These are phyloP conservation scores for Serendipita sp. DNA, from an alignment of 768 basidiomycete species.

Conservation along the genomic window DNA sequence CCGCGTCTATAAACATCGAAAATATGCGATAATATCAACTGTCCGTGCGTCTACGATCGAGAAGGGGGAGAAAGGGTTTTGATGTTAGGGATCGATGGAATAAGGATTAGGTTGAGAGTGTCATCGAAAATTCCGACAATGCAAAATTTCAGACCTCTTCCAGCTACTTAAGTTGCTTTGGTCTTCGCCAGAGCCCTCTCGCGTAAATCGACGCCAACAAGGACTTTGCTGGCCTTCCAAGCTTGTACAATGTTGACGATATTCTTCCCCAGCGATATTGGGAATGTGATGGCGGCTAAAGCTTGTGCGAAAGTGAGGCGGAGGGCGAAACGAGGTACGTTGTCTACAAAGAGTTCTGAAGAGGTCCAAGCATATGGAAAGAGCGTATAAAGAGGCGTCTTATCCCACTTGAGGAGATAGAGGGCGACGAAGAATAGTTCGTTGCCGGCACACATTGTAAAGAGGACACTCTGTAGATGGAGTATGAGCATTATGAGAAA, in stretches of 20 bases:
- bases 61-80: no score
- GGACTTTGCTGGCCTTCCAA: constrained; percentile 27
- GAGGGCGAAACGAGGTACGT: constrained; percentile 6
- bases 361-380: constrained; percentile 9
- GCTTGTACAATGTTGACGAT: constrained; percentile 32
- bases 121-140: neutral
- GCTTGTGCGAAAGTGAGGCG: constrained; percentile 24
- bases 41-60: no score
- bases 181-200: constrained; percentile 22
- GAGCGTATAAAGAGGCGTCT: constrained; percentile 13
- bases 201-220: constrained; percentile 24
- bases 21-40: no score
- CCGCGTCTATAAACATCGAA: no score
- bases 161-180: neutral
- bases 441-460: constrained; percentile 31
- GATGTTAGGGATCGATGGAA: no score
- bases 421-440: constrained; percentile 33
- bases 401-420: constrained; percentile 25
- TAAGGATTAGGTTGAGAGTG: neutral
- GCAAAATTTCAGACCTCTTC: no score
- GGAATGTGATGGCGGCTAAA: constrained; percentile 20
- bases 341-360: constrained; percentile 5
- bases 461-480: constrained; percentile 22
- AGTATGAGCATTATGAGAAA: neutral
- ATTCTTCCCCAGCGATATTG: constrained; percentile 26